These are phyloP conservation scores for Castanea crenata DNA, from an alignment of 306 rosid genomes.

Conservation along the genomic window DNA sequence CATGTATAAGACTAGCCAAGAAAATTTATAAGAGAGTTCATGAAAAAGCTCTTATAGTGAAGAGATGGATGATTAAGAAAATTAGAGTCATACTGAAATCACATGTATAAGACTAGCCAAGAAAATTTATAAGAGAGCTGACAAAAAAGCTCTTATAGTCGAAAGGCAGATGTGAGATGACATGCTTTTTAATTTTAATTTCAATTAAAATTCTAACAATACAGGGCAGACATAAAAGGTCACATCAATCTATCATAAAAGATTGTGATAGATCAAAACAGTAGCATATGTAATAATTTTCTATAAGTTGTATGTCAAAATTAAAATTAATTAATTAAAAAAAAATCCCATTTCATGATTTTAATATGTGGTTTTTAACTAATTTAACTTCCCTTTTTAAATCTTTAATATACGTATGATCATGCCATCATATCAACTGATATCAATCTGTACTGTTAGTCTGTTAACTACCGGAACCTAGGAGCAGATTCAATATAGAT, in stretches of 20 bases:
- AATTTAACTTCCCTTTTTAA: neutral
- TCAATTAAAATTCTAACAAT: neutral
- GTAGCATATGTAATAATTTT: neutral
- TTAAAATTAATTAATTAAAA: neutral
- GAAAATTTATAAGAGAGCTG: neutral
- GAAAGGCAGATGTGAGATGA: slow-evolving; percentile 11
- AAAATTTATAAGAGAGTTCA: neutral
- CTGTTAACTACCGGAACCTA: neutral
- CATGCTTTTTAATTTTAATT: neutral
- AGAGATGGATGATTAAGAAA: slow-evolving; percentile 7
- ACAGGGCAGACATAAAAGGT: neutral
- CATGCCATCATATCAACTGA: too few species aligned
- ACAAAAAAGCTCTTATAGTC: neutral
- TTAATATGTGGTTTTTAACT: neutral
- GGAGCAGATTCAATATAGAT: neutral
- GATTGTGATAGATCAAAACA: neutral
- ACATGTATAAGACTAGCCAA: neutral
- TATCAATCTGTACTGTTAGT: neutral
- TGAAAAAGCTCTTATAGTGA: neutral
- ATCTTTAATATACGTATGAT: neutral
- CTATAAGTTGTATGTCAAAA: neutral
- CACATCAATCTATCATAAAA: neutral
- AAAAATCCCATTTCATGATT: neutral
- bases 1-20: neutral
- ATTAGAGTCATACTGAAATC: neutral